Percentiles rank a stretch among this genome's conserved stretches.
Conservation (phyloP, 257 asterid species). For the Fraxinus quadrangulata region DNA sequence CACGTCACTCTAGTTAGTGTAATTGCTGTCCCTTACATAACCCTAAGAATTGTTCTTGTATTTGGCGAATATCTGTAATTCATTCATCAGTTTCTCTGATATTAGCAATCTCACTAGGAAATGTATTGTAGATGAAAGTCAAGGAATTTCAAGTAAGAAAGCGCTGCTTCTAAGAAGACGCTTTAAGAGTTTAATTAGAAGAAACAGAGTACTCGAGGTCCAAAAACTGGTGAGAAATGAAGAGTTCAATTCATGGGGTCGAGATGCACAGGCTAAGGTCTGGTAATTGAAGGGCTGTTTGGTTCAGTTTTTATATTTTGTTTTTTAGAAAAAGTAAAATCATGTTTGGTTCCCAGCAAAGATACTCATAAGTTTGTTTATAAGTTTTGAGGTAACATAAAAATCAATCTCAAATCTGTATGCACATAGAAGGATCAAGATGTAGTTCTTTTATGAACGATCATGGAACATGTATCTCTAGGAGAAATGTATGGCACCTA, state of each 20-base stretch:
- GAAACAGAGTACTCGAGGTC: slow-evolving; percentile 64
- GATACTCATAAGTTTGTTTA: not conserved
- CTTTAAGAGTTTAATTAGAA: slow-evolving; percentile 65
- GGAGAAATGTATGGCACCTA: not conserved
- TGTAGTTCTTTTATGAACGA: not conserved
- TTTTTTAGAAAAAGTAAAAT: not conserved
- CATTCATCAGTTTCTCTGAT: not conserved
- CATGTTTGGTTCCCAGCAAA: not conserved
- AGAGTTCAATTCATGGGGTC: slow-evolving; percentile 73
- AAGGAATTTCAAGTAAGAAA: slow-evolving; percentile 51
- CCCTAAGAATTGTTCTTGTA: not conserved
- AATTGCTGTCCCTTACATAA: not conserved
- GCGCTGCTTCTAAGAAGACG: slow-evolving; percentile 61
- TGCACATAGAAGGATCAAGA: not conserved
- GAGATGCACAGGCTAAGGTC: slow-evolving; percentile 87
- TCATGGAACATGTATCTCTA: not conserved
- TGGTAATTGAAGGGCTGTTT: slow-evolving; percentile 20
- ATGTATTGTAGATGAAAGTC: slow-evolving; percentile 38
- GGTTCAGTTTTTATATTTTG: not conserved
- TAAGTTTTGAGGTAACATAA: not conserved
- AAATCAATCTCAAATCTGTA: not conserved
- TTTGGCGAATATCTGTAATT: not conserved
- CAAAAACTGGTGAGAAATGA: slow-evolving; percentile 79
- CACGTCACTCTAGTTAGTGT: not conserved
- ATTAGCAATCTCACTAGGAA: slow-evolving; percentile 14